These are phyloP conservation scores for Sclerotinia subarctica DNA, from an alignment of 2,329 filamentous ascomycete species.

Conservation along the genomic window DNA sequence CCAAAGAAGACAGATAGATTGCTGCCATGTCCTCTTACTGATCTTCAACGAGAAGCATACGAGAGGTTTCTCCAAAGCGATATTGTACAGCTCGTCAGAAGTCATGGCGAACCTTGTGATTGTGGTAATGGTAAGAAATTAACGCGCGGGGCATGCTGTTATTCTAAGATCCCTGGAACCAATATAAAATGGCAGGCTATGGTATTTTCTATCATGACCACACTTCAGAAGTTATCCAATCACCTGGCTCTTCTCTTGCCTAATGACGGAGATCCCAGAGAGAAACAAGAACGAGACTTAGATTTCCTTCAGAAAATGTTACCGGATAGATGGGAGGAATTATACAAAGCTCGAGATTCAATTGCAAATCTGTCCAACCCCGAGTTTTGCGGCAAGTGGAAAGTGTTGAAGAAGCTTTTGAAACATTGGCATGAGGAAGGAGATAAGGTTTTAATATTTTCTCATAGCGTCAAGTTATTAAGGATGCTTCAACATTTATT, in stretches of 20 bases:
- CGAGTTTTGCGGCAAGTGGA: conserved; percentile 97
- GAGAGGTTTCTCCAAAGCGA: conserved; percentile 74
- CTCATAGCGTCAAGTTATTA: conserved; percentile 81
- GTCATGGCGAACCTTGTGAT: conserved; percentile 63
- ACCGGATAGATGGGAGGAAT: conserved; percentile 69
- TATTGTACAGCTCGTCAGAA: conserved; percentile 65
- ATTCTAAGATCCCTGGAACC: conserved; percentile 49
- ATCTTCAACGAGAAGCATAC: conserved; percentile 78
- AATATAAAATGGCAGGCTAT: conserved; percentile 53
- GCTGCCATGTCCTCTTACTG: conserved; percentile 89
- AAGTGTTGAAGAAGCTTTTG: conserved; percentile 79
- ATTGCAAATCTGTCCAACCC: conserved; percentile 80
- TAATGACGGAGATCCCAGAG: conserved; percentile 55
- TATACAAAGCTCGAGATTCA: conserved; percentile 73
- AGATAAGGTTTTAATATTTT: conserved; percentile 95
- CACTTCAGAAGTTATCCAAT: conserved; percentile 84
- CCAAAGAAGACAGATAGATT: conserved; percentile 93
- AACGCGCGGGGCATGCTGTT: conserved; percentile 75
- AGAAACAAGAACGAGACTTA: conserved; percentile 76
- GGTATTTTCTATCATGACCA: conserved; percentile 81
- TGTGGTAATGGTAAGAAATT: conserved; percentile 64
- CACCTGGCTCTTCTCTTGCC: conserved; percentile 89
- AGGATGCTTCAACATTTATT: conserved; percentile 84
- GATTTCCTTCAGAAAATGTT: conserved; percentile 70
- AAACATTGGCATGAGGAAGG: conserved; percentile 86